Evolutionary conservation across 495 filamentous ascomycete species (phyloP), one percentile per base, ranked within the genome.

Genomic region (Annulohypoxylon nitens): DNA sequence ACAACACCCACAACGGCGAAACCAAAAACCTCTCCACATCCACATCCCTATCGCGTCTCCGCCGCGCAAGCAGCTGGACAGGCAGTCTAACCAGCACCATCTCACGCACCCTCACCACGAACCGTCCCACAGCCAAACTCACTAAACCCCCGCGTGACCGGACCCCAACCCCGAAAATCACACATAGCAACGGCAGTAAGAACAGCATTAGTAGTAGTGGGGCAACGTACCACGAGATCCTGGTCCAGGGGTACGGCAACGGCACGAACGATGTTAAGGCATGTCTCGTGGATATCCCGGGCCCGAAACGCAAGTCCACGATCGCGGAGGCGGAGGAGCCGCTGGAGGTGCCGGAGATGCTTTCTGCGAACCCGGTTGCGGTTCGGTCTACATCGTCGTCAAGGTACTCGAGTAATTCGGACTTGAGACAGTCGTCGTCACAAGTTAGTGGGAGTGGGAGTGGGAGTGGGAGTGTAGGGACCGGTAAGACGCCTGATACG

Each of bases 401-500:
- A 10, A 36, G 43, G 14, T 58, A 50, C 47, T 67, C 68, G 6
- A 74, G 69, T 69, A 57, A 23, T 53, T 78, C 79, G n/a, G 70
- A 76, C 10, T 73, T 75, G 14, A 54, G 75, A 23, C 61, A 47
- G 45, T 78, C 78, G 1, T 71, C 11, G 20, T 30, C 53, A 71
- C 51, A 45, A 74, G 30, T 30, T 2, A 30, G 30, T 25, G 55
- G 64, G 57, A 81, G 77, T 79, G 58, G n/a, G n/a, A n/a, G n/a
- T n/a, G n/a, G n/a, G n/a, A 30, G 30, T 25, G 55, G 64, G 57
- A 81, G 77, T 79, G 58, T 18, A 1, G 83, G 57, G 79, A 87
- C 34, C 1, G 83, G 57, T 78, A 87, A 51, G 82, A 86, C 66
- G 78, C 84, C 70, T 76, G 86, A 78, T 81, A 89, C 84, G 83